phyloP scores from a whole-genome alignment of 306 rosid genomes.

The Myrica gale region DNA sequence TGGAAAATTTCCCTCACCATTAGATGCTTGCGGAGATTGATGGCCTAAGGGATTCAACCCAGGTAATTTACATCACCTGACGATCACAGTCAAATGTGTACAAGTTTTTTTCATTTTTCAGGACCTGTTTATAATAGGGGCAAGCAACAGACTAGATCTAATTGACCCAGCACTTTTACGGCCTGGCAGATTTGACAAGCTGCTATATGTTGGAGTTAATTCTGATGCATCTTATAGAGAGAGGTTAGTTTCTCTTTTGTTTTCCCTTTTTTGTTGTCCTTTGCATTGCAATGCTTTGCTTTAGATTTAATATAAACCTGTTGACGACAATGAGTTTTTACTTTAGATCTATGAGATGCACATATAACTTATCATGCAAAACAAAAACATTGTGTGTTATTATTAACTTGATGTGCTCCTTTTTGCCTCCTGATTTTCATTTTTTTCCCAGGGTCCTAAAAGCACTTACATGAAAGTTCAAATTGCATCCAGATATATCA shows the following conservation, averaged over 20 bases:
- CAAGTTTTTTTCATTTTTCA: slow-evolving; percentile 20
- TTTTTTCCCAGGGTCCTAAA: slow-evolving; percentile 59
- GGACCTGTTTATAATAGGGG: slow-evolving; percentile 94
- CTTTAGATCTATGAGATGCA: background rate
- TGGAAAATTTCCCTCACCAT: slow-evolving; percentile 24
- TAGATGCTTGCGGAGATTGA: slow-evolving; percentile 99
- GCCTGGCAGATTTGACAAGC: slow-evolving; percentile 94
- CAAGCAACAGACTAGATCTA: slow-evolving; percentile 96
- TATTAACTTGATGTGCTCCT: slow-evolving; percentile 5
- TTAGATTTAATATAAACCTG: slow-evolving; percentile 32
- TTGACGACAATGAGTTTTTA: background rate
- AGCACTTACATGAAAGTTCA: slow-evolving; percentile 89
- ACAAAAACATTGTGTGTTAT: background rate
- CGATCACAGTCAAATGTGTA: background rate
- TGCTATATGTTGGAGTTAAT: slow-evolving; percentile 84
- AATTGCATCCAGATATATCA: slow-evolving; percentile 68
- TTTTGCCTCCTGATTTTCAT: slow-evolving; percentile 4
- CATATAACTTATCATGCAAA: background rate
- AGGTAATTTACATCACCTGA: slow-evolving; percentile 44
- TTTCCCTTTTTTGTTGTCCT: background rate
- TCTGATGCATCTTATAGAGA: slow-evolving; percentile 86
- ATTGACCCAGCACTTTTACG: slow-evolving; percentile 94
- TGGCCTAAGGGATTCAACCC: slow-evolving; percentile 82
- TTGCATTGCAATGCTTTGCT: too few relatives aligned
- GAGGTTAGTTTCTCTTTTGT: slow-evolving; percentile 39